phyloP scores from a whole-genome alignment of 257 asterid species.

The Gentiana macrophylla region DNA sequence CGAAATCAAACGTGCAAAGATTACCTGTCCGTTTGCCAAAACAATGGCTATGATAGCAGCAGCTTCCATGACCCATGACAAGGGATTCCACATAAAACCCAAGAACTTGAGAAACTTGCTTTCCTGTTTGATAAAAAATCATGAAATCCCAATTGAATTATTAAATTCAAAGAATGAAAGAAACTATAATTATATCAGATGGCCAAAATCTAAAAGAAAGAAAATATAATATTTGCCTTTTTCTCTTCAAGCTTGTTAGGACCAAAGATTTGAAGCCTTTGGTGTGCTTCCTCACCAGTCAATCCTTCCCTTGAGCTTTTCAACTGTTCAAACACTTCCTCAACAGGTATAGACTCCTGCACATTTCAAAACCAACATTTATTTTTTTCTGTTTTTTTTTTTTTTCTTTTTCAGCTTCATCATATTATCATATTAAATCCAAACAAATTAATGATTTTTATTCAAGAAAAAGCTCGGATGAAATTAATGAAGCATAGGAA shows the following conservation, averaged over 20 bases:
- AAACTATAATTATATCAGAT: not conserved
- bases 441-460: too few relatives aligned
- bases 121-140: slow-evolving; percentile 30
- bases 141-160: not conserved
- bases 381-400: too few relatives aligned
- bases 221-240: slow-evolving; percentile 21
- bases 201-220: not conserved
- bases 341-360: slow-evolving; percentile 69
- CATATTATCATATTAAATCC: too few relatives aligned
- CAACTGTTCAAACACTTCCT: slow-evolving; percentile 66
- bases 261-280: slow-evolving; percentile 65
- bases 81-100: slow-evolving; percentile 78
- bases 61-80: slow-evolving; percentile 75
- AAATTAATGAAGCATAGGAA: too few relatives aligned
- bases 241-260: slow-evolving; percentile 89
- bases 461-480: too few relatives aligned
- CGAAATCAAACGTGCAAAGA: not conserved
- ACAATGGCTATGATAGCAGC: slow-evolving; percentile 71
- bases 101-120: slow-evolving; percentile 52
- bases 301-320: slow-evolving; percentile 65
- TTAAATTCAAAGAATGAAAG: not conserved
- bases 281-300: slow-evolving; percentile 38
- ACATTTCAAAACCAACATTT: not conserved
- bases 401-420: too few relatives aligned
- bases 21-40: slow-evolving; percentile 54